A percentile compares a stretch with the other conserved stretches of the same genome.
phyloP scores from a whole-genome alignment of 1,284 basidiomycete genomes.

The Irpex sp. region DNA sequence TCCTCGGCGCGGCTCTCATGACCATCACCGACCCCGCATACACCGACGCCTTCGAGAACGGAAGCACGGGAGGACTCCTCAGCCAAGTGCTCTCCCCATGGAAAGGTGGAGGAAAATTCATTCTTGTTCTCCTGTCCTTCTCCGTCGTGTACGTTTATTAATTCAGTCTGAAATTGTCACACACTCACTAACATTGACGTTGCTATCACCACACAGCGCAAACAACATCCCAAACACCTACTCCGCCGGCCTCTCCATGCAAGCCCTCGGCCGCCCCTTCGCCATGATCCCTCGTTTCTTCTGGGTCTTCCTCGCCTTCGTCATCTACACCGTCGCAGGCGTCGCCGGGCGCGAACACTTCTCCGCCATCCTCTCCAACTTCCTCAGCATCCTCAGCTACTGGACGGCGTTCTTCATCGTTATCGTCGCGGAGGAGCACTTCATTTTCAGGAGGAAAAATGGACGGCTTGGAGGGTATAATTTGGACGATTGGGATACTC shows the following conservation, averaged over 20 bases:
- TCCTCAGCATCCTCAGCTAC: constrained; percentile 55
- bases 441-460: constrained; percentile 43
- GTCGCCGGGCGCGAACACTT: constrained; percentile 61
- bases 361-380: constrained; percentile 48
- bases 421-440: constrained; percentile 53
- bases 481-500: constrained; percentile 47
- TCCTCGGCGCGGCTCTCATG: constrained; percentile 50
- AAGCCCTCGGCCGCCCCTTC: constrained; percentile 49
- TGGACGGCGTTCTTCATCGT: constrained; percentile 60
- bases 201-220: constrained; percentile 28
- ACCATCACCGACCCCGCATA: constrained; percentile 51
- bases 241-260: constrained; percentile 50
- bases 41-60: constrained; percentile 38
- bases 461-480: constrained; percentile 48
- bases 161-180: not conserved
- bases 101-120: constrained; percentile 51
- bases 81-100: constrained; percentile 39
- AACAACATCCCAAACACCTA: constrained; percentile 61
- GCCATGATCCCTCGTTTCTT: constrained; percentile 53
- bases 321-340: constrained; percentile 52
- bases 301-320: constrained; percentile 51
- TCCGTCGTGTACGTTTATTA: constrained; percentile 37
- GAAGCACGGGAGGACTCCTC: constrained; percentile 45
- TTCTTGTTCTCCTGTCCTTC: constrained; percentile 53
- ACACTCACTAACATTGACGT: not conserved